phyloP scores from a whole-genome alignment of 2,329 filamentous ascomycete genomes.

The Aspergillus transmontanensis region DNA sequence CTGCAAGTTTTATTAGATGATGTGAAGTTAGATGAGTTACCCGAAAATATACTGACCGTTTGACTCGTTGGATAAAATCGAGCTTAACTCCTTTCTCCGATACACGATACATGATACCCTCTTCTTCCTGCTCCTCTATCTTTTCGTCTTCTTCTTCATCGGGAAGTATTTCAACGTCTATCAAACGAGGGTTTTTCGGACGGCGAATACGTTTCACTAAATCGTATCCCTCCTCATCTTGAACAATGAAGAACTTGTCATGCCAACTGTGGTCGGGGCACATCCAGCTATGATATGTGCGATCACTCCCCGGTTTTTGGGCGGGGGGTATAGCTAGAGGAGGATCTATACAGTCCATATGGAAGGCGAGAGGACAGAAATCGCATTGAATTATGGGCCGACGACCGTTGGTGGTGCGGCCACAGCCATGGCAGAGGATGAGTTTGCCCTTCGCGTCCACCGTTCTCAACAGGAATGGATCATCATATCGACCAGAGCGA shows the following conservation, averaged over 20 bases:
- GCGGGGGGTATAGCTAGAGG: slow-evolving; percentile 78
- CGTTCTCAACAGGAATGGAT: slow-evolving; percentile 51
- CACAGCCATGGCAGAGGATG: slow-evolving; percentile 77
- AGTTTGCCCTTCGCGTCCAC: slow-evolving; percentile 72
- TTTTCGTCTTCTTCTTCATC: slow-evolving; percentile 55
- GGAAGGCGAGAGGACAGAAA: slow-evolving; percentile 79
- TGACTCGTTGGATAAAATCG: slow-evolving; percentile 70
- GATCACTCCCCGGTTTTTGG: slow-evolving; percentile 47
- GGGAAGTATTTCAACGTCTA: slow-evolving; percentile 68
- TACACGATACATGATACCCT: slow-evolving; percentile 67
- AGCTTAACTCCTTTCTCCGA: slow-evolving; percentile 66
- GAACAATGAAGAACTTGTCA: slow-evolving; percentile 55
- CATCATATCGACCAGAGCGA: slow-evolving; percentile 28
- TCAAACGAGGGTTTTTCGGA: slow-evolving; percentile 54
- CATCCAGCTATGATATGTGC: slow-evolving; percentile 73
- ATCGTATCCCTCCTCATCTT: slow-evolving; percentile 58
- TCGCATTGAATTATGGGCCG: slow-evolving; percentile 85
- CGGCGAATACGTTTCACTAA: slow-evolving; percentile 36
- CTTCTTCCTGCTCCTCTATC: slow-evolving; percentile 62
- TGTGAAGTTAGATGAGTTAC: background rate
- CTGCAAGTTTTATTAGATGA: slow-evolving; percentile 18
- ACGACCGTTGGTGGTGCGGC: slow-evolving; percentile 62
- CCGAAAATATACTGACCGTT: slow-evolving; percentile 37
- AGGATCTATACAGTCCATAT: slow-evolving; percentile 87
- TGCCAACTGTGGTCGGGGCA: slow-evolving; percentile 87